phyloP scores from a whole-genome alignment of 2,329 filamentous ascomycete genomes.

The Talaromyces amestolkiae region DNA sequence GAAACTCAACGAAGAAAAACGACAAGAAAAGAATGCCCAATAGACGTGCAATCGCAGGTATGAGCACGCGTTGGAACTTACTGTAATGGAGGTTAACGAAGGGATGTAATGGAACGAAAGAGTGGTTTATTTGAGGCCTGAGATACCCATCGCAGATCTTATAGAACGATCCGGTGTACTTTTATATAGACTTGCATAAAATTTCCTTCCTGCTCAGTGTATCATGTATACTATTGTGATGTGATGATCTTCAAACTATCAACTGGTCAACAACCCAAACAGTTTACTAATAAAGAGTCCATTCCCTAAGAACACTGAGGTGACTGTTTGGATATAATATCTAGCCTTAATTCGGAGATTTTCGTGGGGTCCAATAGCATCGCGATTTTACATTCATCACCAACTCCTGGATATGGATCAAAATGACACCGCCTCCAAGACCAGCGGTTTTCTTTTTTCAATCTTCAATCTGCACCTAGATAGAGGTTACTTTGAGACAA shows the following conservation, averaged over 20 bases:
- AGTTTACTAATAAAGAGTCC: neutral
- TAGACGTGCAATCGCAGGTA: neutral
- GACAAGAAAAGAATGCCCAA: neutral
- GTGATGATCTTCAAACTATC: neutral
- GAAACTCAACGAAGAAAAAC: slow-evolving; percentile 22
- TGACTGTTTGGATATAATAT: neutral
- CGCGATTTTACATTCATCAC: neutral
- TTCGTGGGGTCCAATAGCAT: too few relatives aligned
- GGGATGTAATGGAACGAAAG: neutral
- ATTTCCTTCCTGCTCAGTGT: neutral
- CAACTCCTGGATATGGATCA: neutral
- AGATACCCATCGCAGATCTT: slow-evolving; percentile 4
- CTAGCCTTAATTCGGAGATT: neutral
- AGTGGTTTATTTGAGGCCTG: neutral
- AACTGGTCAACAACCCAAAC: neutral
- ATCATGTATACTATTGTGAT: neutral
- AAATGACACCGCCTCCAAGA: neutral
- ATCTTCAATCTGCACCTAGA: too few relatives aligned
- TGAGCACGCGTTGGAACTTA: neutral
- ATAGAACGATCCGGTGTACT: neutral
- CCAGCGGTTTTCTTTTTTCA: too few relatives aligned
- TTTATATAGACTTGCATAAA: neutral
- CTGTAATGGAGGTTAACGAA: neutral
- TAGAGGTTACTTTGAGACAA: too few relatives aligned
- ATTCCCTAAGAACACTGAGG: too few relatives aligned